Evolutionary conservation across 2,329 filamentous ascomycete species (phyloP).

Genomic region (Tolypocladium ophioglossoides): DNA sequence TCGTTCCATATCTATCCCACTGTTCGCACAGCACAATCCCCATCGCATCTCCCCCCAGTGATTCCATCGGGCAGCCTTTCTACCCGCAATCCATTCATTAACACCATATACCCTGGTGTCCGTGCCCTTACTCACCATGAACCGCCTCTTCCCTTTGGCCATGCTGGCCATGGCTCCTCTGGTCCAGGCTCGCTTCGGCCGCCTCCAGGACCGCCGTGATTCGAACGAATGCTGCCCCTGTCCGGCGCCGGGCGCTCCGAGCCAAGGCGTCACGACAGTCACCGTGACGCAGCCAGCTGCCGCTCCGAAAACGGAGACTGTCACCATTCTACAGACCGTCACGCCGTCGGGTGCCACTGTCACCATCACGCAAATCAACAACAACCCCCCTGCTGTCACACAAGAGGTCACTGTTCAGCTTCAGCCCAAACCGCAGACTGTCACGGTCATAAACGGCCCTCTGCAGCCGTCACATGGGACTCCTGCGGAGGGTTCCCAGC

Average conservation of each 20-base stretch:
- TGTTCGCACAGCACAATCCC: neutral
- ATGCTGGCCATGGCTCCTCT: slow-evolving; percentile 14
- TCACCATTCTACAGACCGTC: slow-evolving; percentile 6
- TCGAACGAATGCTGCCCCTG: slow-evolving; percentile 20
- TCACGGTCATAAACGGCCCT: slow-evolving; percentile 1
- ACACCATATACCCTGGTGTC: neutral
- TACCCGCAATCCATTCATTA: neutral
- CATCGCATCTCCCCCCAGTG: too few relatives aligned
- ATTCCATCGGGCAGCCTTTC: too few relatives aligned
- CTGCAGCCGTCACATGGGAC: neutral
- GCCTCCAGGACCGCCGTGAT: slow-evolving; percentile 8
- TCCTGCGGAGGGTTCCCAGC: neutral
- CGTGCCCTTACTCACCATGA: slow-evolving; percentile 9
- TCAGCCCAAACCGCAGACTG: slow-evolving; percentile 3
- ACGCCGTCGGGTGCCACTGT: slow-evolving; percentile 11
- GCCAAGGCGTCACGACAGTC: slow-evolving; percentile 10
- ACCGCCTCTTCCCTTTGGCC: slow-evolving; percentile 13
- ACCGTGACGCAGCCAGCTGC: slow-evolving; percentile 14
- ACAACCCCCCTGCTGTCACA: slow-evolving; percentile 1
- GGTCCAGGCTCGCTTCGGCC: slow-evolving; percentile 15
- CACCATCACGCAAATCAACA: slow-evolving; percentile 2
- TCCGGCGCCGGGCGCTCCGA: slow-evolving; percentile 6
- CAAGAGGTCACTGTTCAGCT: slow-evolving; percentile 5
- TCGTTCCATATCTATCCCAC: neutral
- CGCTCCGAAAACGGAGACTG: slow-evolving; percentile 7